Evolutionary conservation across 352 stramenopile species (phyloP).

Genomic region (Phytophthora litchii): DNA sequence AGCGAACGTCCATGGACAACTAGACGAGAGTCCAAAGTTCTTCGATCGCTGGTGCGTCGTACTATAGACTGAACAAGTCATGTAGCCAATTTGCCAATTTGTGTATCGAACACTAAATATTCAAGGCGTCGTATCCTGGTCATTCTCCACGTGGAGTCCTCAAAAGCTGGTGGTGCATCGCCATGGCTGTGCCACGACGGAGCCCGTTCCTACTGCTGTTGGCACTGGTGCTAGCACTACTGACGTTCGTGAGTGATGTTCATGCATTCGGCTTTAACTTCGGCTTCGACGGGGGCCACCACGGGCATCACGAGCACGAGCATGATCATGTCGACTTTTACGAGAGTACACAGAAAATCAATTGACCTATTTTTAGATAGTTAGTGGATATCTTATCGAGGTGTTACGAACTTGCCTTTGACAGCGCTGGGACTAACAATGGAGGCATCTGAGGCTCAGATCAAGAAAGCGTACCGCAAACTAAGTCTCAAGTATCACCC

Average conservation of each 20-base stretch:
- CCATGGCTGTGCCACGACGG: constrained; percentile 34
- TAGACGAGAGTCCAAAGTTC: constrained; percentile 66
- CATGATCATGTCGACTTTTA: constrained; percentile 82
- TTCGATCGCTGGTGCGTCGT: constrained; percentile 78
- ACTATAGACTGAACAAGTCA: constrained; percentile 40
- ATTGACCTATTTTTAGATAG: too few relatives aligned
- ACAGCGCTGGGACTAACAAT: constrained; percentile 68
- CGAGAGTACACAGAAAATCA: constrained; percentile 28
- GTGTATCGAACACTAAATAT: constrained; percentile 7
- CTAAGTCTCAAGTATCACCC: constrained; percentile 97
- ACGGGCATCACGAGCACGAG: constrained; percentile 55
- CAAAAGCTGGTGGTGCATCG: constrained; percentile 7
- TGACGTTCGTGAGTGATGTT: constrained; percentile 36
- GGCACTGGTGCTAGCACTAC: constrained; percentile 30
- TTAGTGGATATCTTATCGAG: too few relatives aligned
- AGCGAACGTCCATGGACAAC: constrained; percentile 57
- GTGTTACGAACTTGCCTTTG: too few relatives aligned
- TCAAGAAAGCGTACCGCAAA: constrained; percentile 96
- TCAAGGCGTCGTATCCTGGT: constrained; percentile 10
- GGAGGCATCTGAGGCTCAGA: constrained; percentile 88
- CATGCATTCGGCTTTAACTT: constrained; percentile 61
- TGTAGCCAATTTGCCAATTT: constrained; percentile 5
- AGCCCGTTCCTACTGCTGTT: constrained; percentile 33
- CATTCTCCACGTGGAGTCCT: constrained; percentile 37
- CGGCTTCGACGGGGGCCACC: constrained; percentile 43